Percentiles rank a stretch among this genome's conserved stretches.
phyloP scores from a whole-genome alignment of 805 yeast species.

The Candida cerambycidarum region DNA sequence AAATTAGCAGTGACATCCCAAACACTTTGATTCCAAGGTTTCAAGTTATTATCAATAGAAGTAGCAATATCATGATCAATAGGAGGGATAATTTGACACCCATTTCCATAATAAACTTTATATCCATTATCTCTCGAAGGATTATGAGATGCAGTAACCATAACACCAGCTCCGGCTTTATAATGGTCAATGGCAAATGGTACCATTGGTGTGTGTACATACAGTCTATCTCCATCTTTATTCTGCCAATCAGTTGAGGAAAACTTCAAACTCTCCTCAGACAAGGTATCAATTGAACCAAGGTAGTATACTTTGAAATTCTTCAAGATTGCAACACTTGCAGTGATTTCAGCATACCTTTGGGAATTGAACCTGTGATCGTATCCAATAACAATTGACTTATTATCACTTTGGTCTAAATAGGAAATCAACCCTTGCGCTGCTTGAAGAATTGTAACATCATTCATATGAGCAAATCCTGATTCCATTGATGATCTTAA shows the following conservation, averaged over 20 bases:
- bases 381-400: conserved; percentile 75
- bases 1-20: conserved; percentile 47
- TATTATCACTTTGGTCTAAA: conserved; percentile 20
- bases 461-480: conserved; percentile 87
- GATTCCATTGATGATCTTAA: conserved; percentile 86
- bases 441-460: conserved; percentile 85
- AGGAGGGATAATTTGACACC: conserved; percentile 95
- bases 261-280: conserved; percentile 22
- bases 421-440: conserved; percentile 76
- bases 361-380: conserved; percentile 86
- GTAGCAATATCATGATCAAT: conserved; percentile 74
- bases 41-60: conserved; percentile 57
- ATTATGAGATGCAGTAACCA: conserved; percentile 90
- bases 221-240: conserved; percentile 12
- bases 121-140: conserved; percentile 89
- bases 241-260: neutral
- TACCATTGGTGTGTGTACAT: conserved; percentile 85
- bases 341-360: conserved; percentile 76
- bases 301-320: conserved; percentile 73
- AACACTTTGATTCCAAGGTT: conserved; percentile 53
- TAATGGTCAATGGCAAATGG: conserved; percentile 76
- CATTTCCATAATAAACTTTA: conserved; percentile 90
- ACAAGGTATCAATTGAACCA: conserved; percentile 35
- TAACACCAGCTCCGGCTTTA: conserved; percentile 76
- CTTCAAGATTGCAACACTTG: conserved; percentile 63